Percentiles rank a stretch among this genome's conserved stretches.
These are phyloP conservation scores for Paraphoma chrysanthemicola DNA, from an alignment of 2,329 filamentous ascomycete species.

Conservation along the genomic window DNA sequence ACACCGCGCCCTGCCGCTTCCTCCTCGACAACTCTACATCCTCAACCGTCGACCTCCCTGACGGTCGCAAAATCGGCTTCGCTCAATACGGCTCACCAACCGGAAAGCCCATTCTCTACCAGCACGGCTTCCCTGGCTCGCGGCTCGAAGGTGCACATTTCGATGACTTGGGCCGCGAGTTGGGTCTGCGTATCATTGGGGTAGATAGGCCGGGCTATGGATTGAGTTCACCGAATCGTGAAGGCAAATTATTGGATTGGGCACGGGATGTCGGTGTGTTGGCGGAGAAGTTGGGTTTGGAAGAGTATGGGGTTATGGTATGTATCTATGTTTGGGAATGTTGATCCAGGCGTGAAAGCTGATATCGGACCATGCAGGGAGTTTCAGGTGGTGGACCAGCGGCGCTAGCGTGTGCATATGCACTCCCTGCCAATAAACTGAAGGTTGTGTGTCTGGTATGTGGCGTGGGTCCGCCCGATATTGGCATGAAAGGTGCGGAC, in stretches of 20 bases:
- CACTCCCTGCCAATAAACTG: constrained; percentile 26
- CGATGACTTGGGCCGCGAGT: constrained; percentile 25
- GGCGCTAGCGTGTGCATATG: constrained; percentile 36
- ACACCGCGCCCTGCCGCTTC: constrained; percentile 10
- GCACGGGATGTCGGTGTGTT: constrained; percentile 33
- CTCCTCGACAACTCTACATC: constrained; percentile 35
- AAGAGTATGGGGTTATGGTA: constrained; percentile 35
- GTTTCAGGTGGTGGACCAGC: constrained; percentile 44
- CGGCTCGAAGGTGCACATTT: constrained; percentile 35
- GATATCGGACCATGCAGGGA: constrained; percentile 19
- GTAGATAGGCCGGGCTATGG: constrained; percentile 39
- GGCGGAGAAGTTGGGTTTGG: constrained; percentile 24
- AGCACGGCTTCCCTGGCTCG: constrained; percentile 40
- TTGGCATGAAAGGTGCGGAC: constrained; percentile 40
- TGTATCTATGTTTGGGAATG: constrained; percentile 1
- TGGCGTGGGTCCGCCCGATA: constrained; percentile 45
- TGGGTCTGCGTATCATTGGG: constrained; percentile 33
- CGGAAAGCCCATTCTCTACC: constrained; percentile 34
- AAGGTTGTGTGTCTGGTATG: constrained; percentile 34
- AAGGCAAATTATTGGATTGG: constrained; percentile 27
- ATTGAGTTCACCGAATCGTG: constrained; percentile 29
- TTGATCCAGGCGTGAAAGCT: no score
- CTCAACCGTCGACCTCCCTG: constrained; percentile 37
- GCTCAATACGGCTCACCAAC: constrained; percentile 39
- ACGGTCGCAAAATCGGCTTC: constrained; percentile 48